Evolutionary conservation across 208 protist species (phyloP), one percentile per base, ranked within the genome.

Genomic region (Leishmania amazonensis): DNA sequence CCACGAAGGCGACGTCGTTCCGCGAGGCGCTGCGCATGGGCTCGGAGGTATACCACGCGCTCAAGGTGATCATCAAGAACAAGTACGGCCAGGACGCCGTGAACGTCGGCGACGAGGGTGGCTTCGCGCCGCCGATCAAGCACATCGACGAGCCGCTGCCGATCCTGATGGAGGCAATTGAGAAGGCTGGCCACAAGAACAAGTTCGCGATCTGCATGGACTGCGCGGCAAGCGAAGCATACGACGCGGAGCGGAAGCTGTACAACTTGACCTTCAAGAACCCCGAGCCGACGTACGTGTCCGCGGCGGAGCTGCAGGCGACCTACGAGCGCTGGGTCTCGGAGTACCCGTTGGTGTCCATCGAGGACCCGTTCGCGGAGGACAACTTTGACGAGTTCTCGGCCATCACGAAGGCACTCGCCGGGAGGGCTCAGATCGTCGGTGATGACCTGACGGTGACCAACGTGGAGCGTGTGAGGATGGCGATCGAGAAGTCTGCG

Each of bases 301-400:
- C 92, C n/a, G 89, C 76, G 65, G 89, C 91, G 71, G 64, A 98
- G 86, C 89, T 99, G 60, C 88, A 88, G 53, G 91, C 97, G 38
- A 93, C 99, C n/a, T 99, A 99, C 91, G 80, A 83, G 57, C 82
- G 89, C 73, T 99, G 98, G 86, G 87, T 86, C 45, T 72, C 80
- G 64, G 88, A 99, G 49, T 99, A 99, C 87, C 98, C 98, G 65
- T 97, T 99, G 68, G 90, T 99, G 81, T 99, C 98, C 49, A 99
- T 99, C 87, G 99, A 99, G 95, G 99, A 99, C 90, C 98, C 98
- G 21, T 99, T 99, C 85, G 99, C 99, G 85, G 93, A 99, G 92
- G 98, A 99, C 88, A 99, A 99, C 93, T 99, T 97, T 84, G 98
- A 98, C 68, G 88, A 92, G 60, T 99, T 96, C 71, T 83, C 83